A percentile compares a stretch with the other conserved stretches of the same genome.
Evolutionary conservation across 148 eudicot species (phyloP).

Genomic region (Hydrangea macrophylla): DNA sequence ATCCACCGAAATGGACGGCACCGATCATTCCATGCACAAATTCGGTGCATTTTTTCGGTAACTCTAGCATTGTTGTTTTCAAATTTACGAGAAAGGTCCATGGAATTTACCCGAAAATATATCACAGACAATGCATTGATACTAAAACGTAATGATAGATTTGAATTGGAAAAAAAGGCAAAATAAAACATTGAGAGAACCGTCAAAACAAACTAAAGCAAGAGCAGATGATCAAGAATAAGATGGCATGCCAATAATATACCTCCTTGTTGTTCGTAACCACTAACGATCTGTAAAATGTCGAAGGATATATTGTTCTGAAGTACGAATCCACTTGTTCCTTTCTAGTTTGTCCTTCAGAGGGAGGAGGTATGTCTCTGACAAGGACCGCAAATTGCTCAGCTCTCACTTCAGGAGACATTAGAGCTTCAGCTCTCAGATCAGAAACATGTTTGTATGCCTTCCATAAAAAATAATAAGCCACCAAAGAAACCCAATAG

Average conservation of each 20-base stretch:
- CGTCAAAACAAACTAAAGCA: no score
- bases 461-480: conserved; percentile 75
- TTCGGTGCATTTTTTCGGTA: no score
- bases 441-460: conserved; percentile 79
- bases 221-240: neutral
- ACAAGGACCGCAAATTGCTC: conserved; percentile 88
- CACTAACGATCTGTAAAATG: conserved; percentile 69
- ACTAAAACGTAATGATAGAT: no score
- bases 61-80: no score
- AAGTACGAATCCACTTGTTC: conserved; percentile 80
- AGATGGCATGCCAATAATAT: no score
- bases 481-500: conserved; percentile 73
- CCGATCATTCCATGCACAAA: no score
- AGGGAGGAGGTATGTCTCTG: conserved; percentile 69
- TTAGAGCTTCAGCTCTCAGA: conserved; percentile 68
- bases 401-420: conserved; percentile 51
- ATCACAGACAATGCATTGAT: no score
- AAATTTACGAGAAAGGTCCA: no score
- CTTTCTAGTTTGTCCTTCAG: conserved; percentile 57
- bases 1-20: no score
- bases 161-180: no score
- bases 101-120: no score
- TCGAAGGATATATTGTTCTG: conserved; percentile 64
- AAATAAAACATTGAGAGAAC: no score
- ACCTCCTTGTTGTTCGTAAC: conserved; percentile 80